A percentile compares a stretch with the other conserved stretches of the same genome.
Conservation (phyloP, 1,284 basidiomycete genomes). For the Cryptococcus sp. region DNA sequence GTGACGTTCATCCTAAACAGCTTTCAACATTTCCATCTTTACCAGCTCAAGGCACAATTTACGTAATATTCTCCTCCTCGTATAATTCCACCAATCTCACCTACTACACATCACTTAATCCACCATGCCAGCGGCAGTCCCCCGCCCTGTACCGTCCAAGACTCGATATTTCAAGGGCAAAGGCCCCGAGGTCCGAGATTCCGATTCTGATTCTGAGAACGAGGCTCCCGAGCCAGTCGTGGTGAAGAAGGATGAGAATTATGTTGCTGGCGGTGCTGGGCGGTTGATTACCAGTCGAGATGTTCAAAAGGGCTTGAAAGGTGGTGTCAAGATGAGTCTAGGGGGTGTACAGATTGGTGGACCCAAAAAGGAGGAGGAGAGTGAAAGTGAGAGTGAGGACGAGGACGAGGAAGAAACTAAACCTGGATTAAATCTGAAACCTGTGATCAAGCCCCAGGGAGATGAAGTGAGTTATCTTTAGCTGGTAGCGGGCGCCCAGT, state of each 20-base stretch:
- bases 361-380: slow-evolving; percentile 26
- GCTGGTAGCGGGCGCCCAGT: neutral
- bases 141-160: slow-evolving; percentile 19
- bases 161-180: slow-evolving; percentile 44
- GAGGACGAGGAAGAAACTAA: slow-evolving; percentile 36
- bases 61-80: no score
- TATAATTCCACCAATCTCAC: no score
- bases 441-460: slow-evolving; percentile 15
- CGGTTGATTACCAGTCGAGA: slow-evolving; percentile 25
- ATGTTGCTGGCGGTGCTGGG: slow-evolving; percentile 47
- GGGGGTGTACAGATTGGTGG: slow-evolving; percentile 35
- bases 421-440: slow-evolving; percentile 7
- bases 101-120: no score
- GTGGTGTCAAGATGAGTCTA: slow-evolving; percentile 21
- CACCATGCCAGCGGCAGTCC: neutral
- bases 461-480: slow-evolving; percentile 12
- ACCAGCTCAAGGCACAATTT: no score
- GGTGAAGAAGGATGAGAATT: slow-evolving; percentile 14
- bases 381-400: slow-evolving; percentile 4
- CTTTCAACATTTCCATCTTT: no score
- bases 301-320: slow-evolving; percentile 5
- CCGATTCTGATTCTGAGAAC: slow-evolving; percentile 18
- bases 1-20: no score
- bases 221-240: slow-evolving; percentile 10
- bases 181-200: slow-evolving; percentile 32